A percentile compares a stretch with the other conserved stretches of the same genome.
These are phyloP conservation scores for Fraxinus latifolia DNA, from an alignment of 305 asterid genomes.

Conservation along the genomic window DNA sequence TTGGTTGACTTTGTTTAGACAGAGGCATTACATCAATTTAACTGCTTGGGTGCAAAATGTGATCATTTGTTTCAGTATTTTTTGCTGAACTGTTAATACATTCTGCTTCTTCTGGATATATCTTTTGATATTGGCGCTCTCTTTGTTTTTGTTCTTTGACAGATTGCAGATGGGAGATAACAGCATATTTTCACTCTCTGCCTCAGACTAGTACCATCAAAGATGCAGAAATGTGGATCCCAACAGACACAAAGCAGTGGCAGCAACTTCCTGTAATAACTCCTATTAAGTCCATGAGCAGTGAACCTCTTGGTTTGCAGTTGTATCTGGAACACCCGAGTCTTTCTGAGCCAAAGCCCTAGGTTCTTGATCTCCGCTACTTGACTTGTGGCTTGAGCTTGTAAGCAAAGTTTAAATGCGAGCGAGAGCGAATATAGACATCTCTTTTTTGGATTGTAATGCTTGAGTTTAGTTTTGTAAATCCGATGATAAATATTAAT, in stretches of 20 bases:
- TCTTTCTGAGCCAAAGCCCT: slow-evolving; percentile 40
- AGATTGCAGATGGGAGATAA: slow-evolving; percentile 98
- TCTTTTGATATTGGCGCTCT: not conserved
- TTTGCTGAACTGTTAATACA: not conserved
- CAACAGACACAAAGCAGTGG: slow-evolving; percentile 85
- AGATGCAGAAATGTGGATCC: slow-evolving; percentile 72
- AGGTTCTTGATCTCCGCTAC: slow-evolving; percentile 1
- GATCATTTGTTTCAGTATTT: not conserved
- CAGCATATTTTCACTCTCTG: slow-evolving; percentile 62
- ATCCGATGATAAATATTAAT: not conserved
- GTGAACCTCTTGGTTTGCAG: slow-evolving; percentile 81
- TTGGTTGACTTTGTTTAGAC: not conserved
- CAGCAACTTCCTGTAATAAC: slow-evolving; percentile 66
- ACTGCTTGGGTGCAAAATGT: not conserved
- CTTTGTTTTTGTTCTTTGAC: slow-evolving; percentile 4
- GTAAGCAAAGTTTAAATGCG: not conserved
- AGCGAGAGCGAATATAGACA: not conserved
- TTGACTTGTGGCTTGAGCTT: not conserved
- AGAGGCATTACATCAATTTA: not conserved
- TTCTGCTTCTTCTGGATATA: not conserved
- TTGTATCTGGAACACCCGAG: slow-evolving; percentile 76
- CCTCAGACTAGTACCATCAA: slow-evolving; percentile 56
- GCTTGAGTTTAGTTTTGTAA: not conserved
- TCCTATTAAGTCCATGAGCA: slow-evolving; percentile 85
- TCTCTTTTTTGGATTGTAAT: not conserved